phyloP scores from a whole-genome alignment of 1,284 basidiomycete genomes.

The Boletus subluridellus region DNA sequence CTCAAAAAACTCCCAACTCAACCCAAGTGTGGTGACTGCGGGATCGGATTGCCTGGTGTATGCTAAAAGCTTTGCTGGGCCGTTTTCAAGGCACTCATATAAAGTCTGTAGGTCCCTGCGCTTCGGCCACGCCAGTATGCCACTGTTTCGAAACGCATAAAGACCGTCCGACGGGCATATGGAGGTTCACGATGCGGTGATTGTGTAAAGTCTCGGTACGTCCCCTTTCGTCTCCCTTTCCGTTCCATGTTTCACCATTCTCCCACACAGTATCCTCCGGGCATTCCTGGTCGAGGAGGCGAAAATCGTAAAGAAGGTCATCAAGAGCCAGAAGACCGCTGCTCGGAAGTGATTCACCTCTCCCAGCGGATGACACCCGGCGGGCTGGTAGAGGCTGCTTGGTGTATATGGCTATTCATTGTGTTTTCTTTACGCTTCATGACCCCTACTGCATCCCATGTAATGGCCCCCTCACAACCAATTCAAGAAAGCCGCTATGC shows the following conservation, averaged over 20 bases:
- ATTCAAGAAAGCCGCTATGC: conserved; percentile 5
- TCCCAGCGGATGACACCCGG: background rate
- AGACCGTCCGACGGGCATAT: conserved; percentile 91
- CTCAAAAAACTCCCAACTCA: conserved; percentile 81
- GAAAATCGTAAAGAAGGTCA: conserved; percentile 99
- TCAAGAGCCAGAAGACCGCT: conserved; percentile 66
- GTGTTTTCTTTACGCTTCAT: conserved; percentile 10
- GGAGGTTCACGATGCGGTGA: conserved; percentile 93
- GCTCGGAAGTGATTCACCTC: conserved; percentile 23
- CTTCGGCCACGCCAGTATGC: conserved; percentile 92
- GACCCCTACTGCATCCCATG: conserved; percentile 22
- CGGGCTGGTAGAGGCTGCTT: background rate
- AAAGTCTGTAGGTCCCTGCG: conserved; percentile 67
- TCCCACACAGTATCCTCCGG: conserved; percentile 78
- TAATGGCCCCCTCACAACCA: conserved; percentile 13
- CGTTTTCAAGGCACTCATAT: conserved; percentile 1
- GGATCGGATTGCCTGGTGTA: conserved; percentile 87
- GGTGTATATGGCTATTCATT: conserved; percentile 10
- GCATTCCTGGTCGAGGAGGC: conserved; percentile 99
- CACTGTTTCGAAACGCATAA: conserved; percentile 91
- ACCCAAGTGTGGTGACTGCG: conserved; percentile 98
- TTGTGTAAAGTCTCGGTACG: conserved; percentile 88
- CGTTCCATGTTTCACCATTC: background rate
- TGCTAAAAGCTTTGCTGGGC: conserved; percentile 34
- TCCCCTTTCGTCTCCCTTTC: conserved; percentile 14